Evolutionary conservation across 225 moss, liverwort and hornwort species (phyloP).

Genomic region (Climacium dendroides): DNA sequence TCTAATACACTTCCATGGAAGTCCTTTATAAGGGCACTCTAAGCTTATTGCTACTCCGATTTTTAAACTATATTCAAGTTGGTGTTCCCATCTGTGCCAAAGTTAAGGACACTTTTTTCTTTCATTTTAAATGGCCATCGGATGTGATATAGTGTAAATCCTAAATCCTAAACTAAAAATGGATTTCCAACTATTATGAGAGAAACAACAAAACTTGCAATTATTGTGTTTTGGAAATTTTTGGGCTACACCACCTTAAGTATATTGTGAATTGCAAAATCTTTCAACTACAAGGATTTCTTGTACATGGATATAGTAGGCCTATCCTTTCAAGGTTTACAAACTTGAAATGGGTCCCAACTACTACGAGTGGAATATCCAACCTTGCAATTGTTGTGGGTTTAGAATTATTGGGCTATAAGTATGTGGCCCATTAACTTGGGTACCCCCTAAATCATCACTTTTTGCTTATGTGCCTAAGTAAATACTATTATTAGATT

Average conservation of each 20-base stretch:
- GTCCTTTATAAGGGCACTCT: accelerated
- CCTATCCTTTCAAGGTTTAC: not conserved
- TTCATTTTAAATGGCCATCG: not conserved
- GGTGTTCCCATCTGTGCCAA: not conserved
- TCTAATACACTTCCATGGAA: accelerated
- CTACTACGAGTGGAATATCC: not conserved
- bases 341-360: not conserved
- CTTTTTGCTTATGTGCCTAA: not conserved
- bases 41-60: not conserved
- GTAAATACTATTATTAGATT: not conserved
- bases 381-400: not conserved
- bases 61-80: not conserved
- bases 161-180: not conserved
- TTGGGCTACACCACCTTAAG: not conserved
- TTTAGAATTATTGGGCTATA: not conserved
- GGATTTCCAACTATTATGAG: not conserved
- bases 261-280: not conserved
- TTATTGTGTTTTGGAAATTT: not conserved
- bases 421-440: not conserved
- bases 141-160: not conserved
- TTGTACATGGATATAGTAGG: not conserved
- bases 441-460: too few relatives aligned
- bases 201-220: not conserved
- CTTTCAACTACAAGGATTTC: not conserved
- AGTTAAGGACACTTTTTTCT: not conserved